These are phyloP conservation scores for Neofusicoccum umdonicola DNA, from an alignment of 2,329 filamentous ascomycete species.

Conservation along the genomic window DNA sequence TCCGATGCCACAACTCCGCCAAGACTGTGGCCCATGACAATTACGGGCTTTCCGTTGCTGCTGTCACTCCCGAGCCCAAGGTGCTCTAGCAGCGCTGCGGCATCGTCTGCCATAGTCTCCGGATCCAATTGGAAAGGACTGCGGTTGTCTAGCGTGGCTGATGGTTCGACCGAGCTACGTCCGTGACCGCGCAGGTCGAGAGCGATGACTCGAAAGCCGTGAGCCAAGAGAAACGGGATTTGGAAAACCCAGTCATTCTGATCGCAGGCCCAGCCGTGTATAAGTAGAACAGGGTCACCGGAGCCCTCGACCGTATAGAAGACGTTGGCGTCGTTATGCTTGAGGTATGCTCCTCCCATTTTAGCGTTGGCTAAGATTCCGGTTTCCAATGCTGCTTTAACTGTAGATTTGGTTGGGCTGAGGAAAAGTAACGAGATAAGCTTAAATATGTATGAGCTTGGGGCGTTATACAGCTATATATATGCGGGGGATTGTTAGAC, in stretches of 20 bases:
- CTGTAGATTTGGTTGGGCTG: too few relatives aligned
- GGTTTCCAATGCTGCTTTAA: too few relatives aligned
- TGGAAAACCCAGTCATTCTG: conserved; percentile 23
- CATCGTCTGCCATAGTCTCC: neutral
- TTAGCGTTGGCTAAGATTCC: too few relatives aligned
- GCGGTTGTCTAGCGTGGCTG: neutral
- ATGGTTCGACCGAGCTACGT: conserved; percentile 6
- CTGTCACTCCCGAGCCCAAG: neutral
- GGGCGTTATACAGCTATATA: too few relatives aligned
- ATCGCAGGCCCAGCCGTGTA: conserved; percentile 24
- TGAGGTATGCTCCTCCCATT: conserved; percentile 9
- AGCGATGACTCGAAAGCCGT: conserved; percentile 21
- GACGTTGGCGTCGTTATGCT: conserved; percentile 16
- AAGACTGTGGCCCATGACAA: neutral
- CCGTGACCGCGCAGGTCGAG: conserved; percentile 24
- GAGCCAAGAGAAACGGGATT: conserved; percentile 20
- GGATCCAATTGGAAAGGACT: neutral
- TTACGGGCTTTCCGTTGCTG: neutral
- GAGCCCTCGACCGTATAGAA: conserved; percentile 24
- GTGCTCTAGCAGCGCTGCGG: neutral
- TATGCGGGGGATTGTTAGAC: too few relatives aligned
- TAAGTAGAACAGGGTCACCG: conserved; percentile 21
- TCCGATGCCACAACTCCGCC: neutral
- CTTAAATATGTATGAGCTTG: too few relatives aligned
- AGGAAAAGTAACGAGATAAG: too few relatives aligned